phyloP scores from a whole-genome alignment of 257 asterid species.

The Buddleja alternifolia region DNA sequence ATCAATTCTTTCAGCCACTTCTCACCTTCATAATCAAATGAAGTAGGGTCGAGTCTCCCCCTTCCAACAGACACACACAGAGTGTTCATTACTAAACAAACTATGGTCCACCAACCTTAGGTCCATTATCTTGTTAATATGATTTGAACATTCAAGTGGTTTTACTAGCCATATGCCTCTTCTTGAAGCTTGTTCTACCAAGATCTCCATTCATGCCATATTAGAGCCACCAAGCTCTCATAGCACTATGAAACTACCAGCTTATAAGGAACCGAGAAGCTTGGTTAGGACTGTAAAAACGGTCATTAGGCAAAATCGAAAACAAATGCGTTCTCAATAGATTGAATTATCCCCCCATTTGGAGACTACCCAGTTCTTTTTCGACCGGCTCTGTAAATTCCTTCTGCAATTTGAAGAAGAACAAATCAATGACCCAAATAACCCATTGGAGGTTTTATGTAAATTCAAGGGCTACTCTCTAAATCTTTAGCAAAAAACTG shows the following conservation, averaged over 20 bases:
- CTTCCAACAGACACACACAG: no score
- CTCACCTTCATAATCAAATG: conserved; percentile 24
- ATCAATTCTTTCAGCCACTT: conserved; percentile 25
- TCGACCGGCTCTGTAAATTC: conserved; percentile 8
- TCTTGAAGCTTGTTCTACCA: conserved; percentile 11
- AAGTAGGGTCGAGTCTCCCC: conserved; percentile 16
- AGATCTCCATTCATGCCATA: conserved; percentile 20
- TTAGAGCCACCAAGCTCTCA: not conserved
- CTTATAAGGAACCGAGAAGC: not conserved
- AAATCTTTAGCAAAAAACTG: conserved; percentile 14
- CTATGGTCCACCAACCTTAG: conserved; percentile 17
- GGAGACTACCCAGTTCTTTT: conserved; percentile 1
- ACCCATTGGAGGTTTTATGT: conserved; percentile 18
- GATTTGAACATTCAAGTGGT: conserved; percentile 22
- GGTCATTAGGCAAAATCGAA: not conserved
- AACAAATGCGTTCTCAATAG: not conserved
- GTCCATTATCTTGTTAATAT: conserved; percentile 15
- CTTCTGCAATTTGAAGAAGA: conserved; percentile 5
- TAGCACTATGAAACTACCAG: not conserved
- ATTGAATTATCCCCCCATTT: conserved; percentile 2
- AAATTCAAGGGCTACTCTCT: conserved; percentile 25
- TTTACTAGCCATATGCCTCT: not conserved
- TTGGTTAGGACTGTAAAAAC: not conserved
- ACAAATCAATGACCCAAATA: conserved; percentile 21
- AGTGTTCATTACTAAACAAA: conserved; percentile 14